Evolutionary conservation across 352 stramenopile species (phyloP).

Genomic region (Globisporangium heterothallicum): DNA sequence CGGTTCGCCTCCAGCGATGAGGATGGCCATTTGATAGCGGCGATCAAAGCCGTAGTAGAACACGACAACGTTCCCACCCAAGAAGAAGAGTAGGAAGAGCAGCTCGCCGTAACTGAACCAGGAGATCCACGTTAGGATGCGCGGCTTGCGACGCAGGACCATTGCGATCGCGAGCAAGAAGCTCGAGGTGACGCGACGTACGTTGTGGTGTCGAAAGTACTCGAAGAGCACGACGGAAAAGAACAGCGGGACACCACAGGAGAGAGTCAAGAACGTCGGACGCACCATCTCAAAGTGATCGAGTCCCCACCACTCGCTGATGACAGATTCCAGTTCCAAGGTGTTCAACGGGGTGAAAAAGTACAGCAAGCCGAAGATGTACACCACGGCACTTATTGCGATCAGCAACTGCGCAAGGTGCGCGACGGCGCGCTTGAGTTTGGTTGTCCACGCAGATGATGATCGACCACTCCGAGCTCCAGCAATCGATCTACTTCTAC

Average conservation of each 20-base stretch:
- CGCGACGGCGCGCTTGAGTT: no score
- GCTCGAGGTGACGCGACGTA: slow-evolving; percentile 27
- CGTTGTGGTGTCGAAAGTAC: slow-evolving; percentile 29
- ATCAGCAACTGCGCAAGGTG: background rate
- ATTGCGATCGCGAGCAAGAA: slow-evolving; percentile 22
- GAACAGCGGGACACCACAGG: slow-evolving; percentile 32
- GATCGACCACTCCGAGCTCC: no score
- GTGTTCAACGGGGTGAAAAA: background rate
- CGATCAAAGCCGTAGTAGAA: slow-evolving; percentile 21
- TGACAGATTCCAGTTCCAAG: background rate
- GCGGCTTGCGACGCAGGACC: slow-evolving; percentile 39
- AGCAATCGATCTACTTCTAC: no score
- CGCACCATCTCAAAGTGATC: slow-evolving; percentile 40
- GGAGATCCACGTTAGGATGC: slow-evolving; percentile 20
- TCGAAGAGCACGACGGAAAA: slow-evolving; percentile 33
- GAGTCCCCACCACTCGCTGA: background rate
- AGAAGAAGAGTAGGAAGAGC: slow-evolving; percentile 26
- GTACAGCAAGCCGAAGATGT: background rate
- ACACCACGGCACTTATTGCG: background rate
- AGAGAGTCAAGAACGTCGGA: slow-evolving; percentile 47
- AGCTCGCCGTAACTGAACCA: slow-evolving; percentile 33
- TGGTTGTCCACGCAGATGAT: no score
- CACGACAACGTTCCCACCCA: slow-evolving; percentile 23
- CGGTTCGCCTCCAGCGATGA: slow-evolving; percentile 3
- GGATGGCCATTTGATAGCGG: background rate